Percentiles rank a stretch among this genome's conserved stretches.
Conservation (phyloP, 805 yeast genomes). For the Kodamaea kaohsiungensis region DNA sequence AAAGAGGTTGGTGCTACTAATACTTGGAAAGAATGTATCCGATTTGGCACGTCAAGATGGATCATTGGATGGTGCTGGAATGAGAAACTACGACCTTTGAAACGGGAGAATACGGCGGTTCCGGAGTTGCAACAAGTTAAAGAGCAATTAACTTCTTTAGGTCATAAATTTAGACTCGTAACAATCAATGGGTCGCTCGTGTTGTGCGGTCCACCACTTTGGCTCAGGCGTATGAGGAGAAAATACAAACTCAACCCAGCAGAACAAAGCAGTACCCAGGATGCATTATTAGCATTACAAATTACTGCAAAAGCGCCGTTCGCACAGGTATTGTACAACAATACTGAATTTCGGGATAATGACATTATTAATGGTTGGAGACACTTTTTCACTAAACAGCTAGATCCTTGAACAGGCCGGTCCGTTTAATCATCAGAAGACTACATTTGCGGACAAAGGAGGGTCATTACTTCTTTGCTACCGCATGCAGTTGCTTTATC, state of each 20-base stretch:
- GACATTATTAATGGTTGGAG: conserved; percentile 3
- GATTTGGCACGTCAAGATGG: conserved; percentile 20
- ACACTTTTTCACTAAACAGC: not conserved
- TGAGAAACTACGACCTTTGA: not conserved
- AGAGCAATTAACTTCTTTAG: not conserved
- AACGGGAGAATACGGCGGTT: not conserved
- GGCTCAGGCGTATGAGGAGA: conserved; percentile 7
- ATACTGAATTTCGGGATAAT: not conserved
- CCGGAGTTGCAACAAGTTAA: not conserved
- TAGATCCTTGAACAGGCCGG: not conserved
- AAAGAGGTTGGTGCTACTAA: not conserved
- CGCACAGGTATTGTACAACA: conserved; percentile 5
- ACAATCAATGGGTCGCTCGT: not conserved
- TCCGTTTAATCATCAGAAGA: not conserved
- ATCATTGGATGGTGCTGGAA: conserved; percentile 19
- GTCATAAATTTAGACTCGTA: not conserved
- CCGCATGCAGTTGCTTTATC: not conserved
- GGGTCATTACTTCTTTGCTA: not conserved
- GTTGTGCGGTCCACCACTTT: conserved; percentile 3
- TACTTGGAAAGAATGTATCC: conserved; percentile 7
- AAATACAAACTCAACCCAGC: not conserved
- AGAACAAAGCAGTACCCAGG: not conserved
- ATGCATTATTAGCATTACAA: not conserved
- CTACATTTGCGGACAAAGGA: not conserved
- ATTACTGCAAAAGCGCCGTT: not conserved